Base-by-base conservation (phyloP, 768 basidiomycete species). In the Albatrellus ellisii region DNA sequence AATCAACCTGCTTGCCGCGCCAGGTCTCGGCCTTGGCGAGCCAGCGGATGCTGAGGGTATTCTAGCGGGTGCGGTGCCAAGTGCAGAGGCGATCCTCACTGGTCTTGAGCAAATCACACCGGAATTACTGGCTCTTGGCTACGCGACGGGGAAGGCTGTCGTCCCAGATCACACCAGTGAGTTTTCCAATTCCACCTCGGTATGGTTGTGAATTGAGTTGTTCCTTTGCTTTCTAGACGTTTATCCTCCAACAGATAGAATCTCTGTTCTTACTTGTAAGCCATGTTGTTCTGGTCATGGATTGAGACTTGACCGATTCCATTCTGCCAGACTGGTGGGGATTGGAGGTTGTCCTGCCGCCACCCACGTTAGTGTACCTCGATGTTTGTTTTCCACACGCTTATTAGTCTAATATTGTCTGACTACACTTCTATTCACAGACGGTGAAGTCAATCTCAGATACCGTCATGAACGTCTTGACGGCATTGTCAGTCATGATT, bases 271-370 rank as follows among this genome's bases (percentile, higher is more conserved):
- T 21, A 86, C 85, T 11, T 89, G 85, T 87, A 56, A 56, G 80
- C 60, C 6, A 4, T 9, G 29, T 17, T 26, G 32, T 35, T 28
- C 41, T 42, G 1, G 17, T 33, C 20, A 21, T 20, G 6, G 21
- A 6, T 26, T 2, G 24, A 46, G 5, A 18, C 25, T 34, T n/a
- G n/a, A 25, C 34, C 31, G 39, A 36, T 44, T 18, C 37, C 37
- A 28, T 33, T 42, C 6, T 42, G 21, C 12, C 47, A 89, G 86
- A 89, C 58, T 90, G 88, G 88, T 92, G 88, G 88, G 88, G 88
- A 11, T 63, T 86, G 10, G 88, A 92, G 54, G 42, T 90, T 0
- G 68, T 76, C 26, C 65, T 92, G 21, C 88, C 89, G 4, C 71
- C 77, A 15, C 72, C 85, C 1, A 72, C 84, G 1, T 52, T 92